Conservation (phyloP, 306 rosid species). For the Quercus agrifolia region DNA sequence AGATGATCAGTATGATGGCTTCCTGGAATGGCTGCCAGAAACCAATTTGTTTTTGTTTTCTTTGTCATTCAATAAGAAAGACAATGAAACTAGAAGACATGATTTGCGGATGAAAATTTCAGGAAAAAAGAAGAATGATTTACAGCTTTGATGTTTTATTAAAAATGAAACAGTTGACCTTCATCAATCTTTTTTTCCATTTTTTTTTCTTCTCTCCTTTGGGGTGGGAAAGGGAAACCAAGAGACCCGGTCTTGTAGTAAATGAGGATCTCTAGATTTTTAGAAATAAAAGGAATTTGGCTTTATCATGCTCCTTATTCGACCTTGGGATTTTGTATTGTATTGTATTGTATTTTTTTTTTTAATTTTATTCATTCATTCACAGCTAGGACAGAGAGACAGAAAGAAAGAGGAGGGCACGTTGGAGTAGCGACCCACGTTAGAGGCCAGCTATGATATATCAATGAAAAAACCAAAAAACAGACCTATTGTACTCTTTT, state of each 20-base stretch:
- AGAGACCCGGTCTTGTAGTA: constrained; percentile 40
- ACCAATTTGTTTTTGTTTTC: neutral
- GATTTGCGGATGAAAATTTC: neutral
- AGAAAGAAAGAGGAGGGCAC: neutral
- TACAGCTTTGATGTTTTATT: constrained; percentile 15
- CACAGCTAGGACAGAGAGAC: neutral
- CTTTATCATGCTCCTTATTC: neutral
- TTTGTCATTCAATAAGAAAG: constrained; percentile 16
- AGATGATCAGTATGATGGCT: constrained; percentile 27
- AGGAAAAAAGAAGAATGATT: constrained; percentile 5
- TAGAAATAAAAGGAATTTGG: constrained; percentile 27
- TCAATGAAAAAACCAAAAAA: neutral
- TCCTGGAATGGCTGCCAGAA: constrained; percentile 37
- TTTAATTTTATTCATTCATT: neutral
- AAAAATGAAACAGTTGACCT: neutral
- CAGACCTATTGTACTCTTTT: neutral
- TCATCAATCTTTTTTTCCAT: neutral
- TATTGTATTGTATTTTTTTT: neutral
- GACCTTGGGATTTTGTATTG: neutral
- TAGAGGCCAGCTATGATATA: neutral
- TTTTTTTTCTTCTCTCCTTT: constrained; percentile 1
- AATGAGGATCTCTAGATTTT: constrained; percentile 50
- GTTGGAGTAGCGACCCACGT: constrained; percentile 1
- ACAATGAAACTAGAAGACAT: neutral
- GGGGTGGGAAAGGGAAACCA: constrained; percentile 32